phyloP scores from a whole-genome alignment of 768 basidiomycete genomes.

The Amanita polypyramis region DNA sequence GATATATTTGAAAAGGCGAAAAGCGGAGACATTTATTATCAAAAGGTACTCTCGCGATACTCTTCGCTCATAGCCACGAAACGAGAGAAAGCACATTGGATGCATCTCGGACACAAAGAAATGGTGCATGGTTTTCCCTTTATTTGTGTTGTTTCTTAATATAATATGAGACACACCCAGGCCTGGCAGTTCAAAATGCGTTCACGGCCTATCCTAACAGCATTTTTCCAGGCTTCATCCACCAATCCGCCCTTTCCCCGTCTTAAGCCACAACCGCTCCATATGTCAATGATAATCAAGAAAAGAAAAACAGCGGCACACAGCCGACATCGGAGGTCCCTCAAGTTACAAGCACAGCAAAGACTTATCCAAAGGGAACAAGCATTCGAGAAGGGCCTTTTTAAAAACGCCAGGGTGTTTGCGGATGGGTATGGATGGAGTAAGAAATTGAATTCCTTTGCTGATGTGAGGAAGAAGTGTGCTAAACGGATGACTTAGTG shows the following conservation, averaged over 20 bases:
- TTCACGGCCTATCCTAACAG: slow-evolving; percentile 61
- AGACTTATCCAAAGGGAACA: slow-evolving; percentile 24
- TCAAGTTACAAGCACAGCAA: slow-evolving; percentile 19
- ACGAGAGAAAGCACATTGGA: slow-evolving; percentile 38
- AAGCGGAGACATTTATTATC: slow-evolving; percentile 37
- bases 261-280: slow-evolving; percentile 66
- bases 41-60: slow-evolving; percentile 44
- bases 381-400: slow-evolving; percentile 23
- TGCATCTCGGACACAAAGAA: slow-evolving; percentile 35
- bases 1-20: slow-evolving; percentile 44
- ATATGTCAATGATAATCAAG: slow-evolving; percentile 62
- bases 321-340: slow-evolving; percentile 29
- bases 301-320: slow-evolving; percentile 27
- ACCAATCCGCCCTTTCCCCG: slow-evolving; percentile 69
- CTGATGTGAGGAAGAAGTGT: no score
- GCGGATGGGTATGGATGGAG: slow-evolving; percentile 27
- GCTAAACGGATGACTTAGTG: no score
- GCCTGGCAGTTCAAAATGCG: slow-evolving; percentile 44
- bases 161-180: slow-evolving; percentile 21
- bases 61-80: slow-evolving; percentile 43
- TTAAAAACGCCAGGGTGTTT: slow-evolving; percentile 10
- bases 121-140: slow-evolving; percentile 28
- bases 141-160: not conserved
- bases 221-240: slow-evolving; percentile 54
- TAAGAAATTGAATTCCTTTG: slow-evolving; percentile 18